Evolutionary conservation across 768 basidiomycete genomes (phyloP), one percentile per base, ranked within the genome.

Genomic region (Trametes cingulata): DNA sequence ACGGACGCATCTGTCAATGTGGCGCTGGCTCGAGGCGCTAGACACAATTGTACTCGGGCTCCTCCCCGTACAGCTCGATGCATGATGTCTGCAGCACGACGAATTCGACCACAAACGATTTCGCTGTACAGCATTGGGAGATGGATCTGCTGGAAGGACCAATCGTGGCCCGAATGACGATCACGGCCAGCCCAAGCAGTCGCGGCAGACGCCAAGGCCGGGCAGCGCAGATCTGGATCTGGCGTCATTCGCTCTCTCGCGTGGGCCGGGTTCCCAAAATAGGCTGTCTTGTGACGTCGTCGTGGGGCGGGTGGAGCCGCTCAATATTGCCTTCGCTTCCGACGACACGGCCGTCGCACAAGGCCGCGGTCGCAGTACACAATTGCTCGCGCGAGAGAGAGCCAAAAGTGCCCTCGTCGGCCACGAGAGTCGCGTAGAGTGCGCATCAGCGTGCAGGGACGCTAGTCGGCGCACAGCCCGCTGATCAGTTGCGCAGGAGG

Each of bases 291-390:
- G 56, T 57, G 56, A 57, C 56, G 56, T 57, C 56, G 46, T 50
- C 6, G 55, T 57, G 56, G 56, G 3, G 56, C 56, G 19, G 13
- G 46, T 57, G 56, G 56, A 17, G 56, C 55, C 35, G 56, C 19
- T 8, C 46, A 33, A 33, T 29, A 41, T 41, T 49, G 37, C 33
- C 14, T 35, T 19, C 56, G 56, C 47, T 20, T 29, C 39, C 47
- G 47, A 19, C 24, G 7, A 29, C 17, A 49, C 39, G 39, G 37
- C 35, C 24, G 24, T 39, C 55, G 45, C 46, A 35, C 33, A 39
- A n/a, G 17, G 24, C 46, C 7, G 25, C 45, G 24, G 55, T 14
- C 22, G 14, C 40, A 29, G 39, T 42, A 19, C 43, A 24, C 54
- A 7, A 20, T 39, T 14, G 20, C 56, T 29, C 8, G 7, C 19